These are phyloP conservation scores for Candida tetrigidarum DNA, from an alignment of 1,139 yeast genomes.

Conservation along the genomic window DNA sequence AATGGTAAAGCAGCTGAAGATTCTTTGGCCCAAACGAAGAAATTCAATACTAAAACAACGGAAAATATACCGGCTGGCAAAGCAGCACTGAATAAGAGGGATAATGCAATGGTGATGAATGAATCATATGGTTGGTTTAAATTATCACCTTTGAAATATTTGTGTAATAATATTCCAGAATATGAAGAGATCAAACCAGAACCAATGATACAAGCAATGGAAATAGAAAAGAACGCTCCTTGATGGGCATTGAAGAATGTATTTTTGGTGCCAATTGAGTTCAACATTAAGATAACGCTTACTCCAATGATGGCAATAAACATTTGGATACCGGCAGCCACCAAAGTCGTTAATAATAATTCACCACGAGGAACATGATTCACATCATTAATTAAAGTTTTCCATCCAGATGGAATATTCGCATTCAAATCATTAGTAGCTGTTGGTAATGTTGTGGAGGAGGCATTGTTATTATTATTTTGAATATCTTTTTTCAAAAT, in stretches of 20 bases:
- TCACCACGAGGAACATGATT: constrained; percentile 54
- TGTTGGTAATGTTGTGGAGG: constrained; percentile 20
- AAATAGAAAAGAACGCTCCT: constrained; percentile 66
- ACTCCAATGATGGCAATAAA: constrained; percentile 67
- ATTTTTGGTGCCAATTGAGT: constrained; percentile 31
- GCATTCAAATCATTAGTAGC: constrained; percentile 19
- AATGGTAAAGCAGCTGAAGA: constrained; percentile 82
- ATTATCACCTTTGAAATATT: constrained; percentile 47
- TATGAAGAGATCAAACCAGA: constrained; percentile 80
- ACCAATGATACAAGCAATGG: constrained; percentile 61
- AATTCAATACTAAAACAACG: constrained; percentile 60
- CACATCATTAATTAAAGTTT: constrained; percentile 55
- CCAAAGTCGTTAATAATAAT: constrained; percentile 54
- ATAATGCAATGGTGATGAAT: constrained; percentile 26
- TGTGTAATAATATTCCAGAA: constrained; percentile 65
- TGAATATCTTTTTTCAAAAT: constrained; percentile 48
- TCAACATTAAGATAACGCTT: constrained; percentile 58
- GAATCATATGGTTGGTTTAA: constrained; percentile 30
- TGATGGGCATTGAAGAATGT: constrained; percentile 56
- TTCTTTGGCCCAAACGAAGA: constrained; percentile 76
- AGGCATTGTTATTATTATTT: constrained; percentile 23
- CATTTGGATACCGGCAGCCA: constrained; percentile 77
- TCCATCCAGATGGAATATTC: constrained; percentile 44
- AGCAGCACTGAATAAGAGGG: constrained; percentile 60
- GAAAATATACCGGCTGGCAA: constrained; percentile 63